Conservation (phyloP, 208 protist genomes). For the Trypanosomatidae sp. region DNA sequence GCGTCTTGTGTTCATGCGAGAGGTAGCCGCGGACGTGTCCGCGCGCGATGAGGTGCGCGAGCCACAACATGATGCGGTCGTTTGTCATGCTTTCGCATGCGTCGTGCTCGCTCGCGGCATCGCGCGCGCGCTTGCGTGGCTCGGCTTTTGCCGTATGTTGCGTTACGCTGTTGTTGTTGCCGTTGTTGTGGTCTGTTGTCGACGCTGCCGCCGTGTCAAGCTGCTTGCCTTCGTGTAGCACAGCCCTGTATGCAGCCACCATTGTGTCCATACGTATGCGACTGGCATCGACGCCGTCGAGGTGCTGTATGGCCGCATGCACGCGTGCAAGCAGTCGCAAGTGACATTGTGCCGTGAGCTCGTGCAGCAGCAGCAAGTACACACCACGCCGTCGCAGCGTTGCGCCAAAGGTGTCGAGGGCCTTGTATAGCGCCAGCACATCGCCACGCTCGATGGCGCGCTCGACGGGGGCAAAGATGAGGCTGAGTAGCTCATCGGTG, state of each 20-base stretch:
- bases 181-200: background rate
- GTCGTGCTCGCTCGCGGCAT: background rate
- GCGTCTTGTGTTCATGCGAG: conserved; percentile 69
- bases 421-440: conserved; percentile 19
- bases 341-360: conserved; percentile 43
- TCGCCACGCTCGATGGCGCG: conserved; percentile 36
- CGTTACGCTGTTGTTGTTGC: background rate
- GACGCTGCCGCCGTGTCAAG: background rate
- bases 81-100: conserved; percentile 16
- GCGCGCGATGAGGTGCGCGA: conserved; percentile 49
- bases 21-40: conserved; percentile 65
- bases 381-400: conserved; percentile 51
- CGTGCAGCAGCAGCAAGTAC: conserved; percentile 51
- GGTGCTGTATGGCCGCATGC: conserved; percentile 24
- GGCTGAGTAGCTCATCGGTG: conserved; percentile 20
- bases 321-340: conserved; percentile 43
- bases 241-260: conserved; percentile 28
- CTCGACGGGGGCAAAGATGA: conserved; percentile 32
- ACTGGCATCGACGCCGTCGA: conserved; percentile 43
- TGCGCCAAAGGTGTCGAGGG: conserved; percentile 23
- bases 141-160: background rate
- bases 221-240: conserved; percentile 6
- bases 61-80: conserved; percentile 54
- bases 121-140: conserved; percentile 8
- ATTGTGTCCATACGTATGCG: conserved; percentile 45